Evolutionary conservation across 768 basidiomycete species (phyloP), one percentile per base, ranked within the genome.

Genomic region (Sistotremastrum suecicum): DNA sequence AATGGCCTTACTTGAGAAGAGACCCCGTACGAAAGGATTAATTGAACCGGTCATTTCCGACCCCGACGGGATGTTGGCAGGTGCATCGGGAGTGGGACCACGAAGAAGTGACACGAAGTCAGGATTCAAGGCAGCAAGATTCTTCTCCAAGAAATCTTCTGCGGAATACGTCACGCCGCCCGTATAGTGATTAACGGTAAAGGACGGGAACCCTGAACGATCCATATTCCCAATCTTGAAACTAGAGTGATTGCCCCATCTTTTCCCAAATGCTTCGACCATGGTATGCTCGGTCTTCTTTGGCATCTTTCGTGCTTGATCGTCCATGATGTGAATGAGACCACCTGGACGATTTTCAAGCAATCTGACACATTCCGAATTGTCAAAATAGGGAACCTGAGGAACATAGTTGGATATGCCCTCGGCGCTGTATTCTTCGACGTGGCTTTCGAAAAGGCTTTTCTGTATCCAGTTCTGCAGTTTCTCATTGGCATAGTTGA

Each of bases 401-500:
- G 85, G 84, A 2, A 84, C 73, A 45, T 76, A 70, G 2, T 69
- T 71, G 1, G 78, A 65, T 51, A 98, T 78, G 28, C 83, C 87
- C 58, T 97, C 91, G 31, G 74, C 70, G 49, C 70, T 73, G 63
- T 92, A 92, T 61, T 98, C 90, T 46, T 75, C 76, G 11, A 82
- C 75, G 51, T 89, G 80, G 5, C 68, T 69, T 60, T 91, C 88
- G 60, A 91, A 92, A 2, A 92, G 66, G 7, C 72, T 70, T 45
- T 78, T 78, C 59, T 90, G 80, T 7, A 83, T 70, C 68, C 84
- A 95, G 52, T 78, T 69, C 43, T 92, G 89, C 11, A 97, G 61
- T 1, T 87, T 79, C 59, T 99, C 95, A 55, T 91, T 91, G 48
- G 92, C 90, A 54, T 89, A 92, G 64, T 98, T 99, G 69, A 97